Conservation (phyloP, 495 filamentous ascomycete genomes). For the Mytilinidion resinicola region DNA sequence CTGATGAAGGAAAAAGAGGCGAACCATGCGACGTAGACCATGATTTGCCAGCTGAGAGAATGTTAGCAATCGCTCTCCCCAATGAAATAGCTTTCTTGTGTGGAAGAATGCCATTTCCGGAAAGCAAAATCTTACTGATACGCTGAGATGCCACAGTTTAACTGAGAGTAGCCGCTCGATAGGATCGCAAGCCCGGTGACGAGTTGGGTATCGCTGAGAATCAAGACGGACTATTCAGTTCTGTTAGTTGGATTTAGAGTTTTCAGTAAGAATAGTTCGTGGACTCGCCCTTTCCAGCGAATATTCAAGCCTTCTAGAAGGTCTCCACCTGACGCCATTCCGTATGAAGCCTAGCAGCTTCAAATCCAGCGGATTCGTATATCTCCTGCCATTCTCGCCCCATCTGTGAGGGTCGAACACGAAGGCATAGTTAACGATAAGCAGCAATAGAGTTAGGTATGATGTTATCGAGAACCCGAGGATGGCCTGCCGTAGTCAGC, state of each 20-base stretch:
- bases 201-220: slow-evolving; percentile 12
- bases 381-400: not conserved
- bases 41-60: slow-evolving; percentile 28
- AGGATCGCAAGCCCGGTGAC: slow-evolving; percentile 19
- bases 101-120: too few species aligned
- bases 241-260: not conserved
- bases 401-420: slow-evolving; percentile 5
- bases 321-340: not conserved
- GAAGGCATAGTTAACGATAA: slow-evolving; percentile 13
- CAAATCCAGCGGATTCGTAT: slow-evolving; percentile 9
- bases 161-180: slow-evolving; percentile 10
- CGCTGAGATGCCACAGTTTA: slow-evolving; percentile 17
- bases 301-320: slow-evolving; percentile 12
- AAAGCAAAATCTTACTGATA: slow-evolving; percentile 26
- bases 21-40: slow-evolving; percentile 39
- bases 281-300: slow-evolving; percentile 9
- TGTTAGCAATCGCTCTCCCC: too few species aligned
- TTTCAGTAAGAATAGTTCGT: too few species aligned
- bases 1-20: slow-evolving; percentile 38
- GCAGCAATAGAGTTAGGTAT: slow-evolving; percentile 17
- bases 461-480: slow-evolving; percentile 21
- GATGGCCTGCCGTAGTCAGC: slow-evolving; percentile 4
- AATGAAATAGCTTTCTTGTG: too few species aligned
- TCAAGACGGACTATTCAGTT: slow-evolving; percentile 7
- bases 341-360: slow-evolving; percentile 9